phyloP scores from a whole-genome alignment of 306 rosid genomes.

The Myrica gale region DNA sequence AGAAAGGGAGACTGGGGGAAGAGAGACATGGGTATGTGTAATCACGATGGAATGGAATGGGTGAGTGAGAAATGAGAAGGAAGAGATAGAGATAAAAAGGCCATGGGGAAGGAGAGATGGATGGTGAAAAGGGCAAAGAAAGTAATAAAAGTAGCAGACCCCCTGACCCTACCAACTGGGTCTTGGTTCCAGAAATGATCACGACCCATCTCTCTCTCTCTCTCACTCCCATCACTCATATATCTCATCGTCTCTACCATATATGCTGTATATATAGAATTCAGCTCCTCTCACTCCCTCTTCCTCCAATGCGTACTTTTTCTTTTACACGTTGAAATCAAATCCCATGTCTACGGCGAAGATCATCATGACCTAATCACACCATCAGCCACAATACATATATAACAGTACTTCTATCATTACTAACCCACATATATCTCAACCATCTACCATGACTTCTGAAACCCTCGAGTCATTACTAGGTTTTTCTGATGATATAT shows the following conservation, averaged over 20 bases:
- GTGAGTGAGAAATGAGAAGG: slow-evolving; percentile 21
- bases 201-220: slow-evolving; percentile 25
- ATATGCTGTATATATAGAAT: slow-evolving; percentile 30
- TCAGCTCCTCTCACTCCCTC: slow-evolving; percentile 9
- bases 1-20: slow-evolving; percentile 2
- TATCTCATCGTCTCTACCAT: slow-evolving; percentile 32
- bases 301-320: slow-evolving; percentile 5
- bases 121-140: slow-evolving; percentile 38
- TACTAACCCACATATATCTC: neutral
- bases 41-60: slow-evolving; percentile 7
- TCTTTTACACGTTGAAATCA: slow-evolving; percentile 16
- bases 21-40: neutral
- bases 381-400: slow-evolving; percentile 19
- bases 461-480: neutral
- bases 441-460: neutral
- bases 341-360: slow-evolving; percentile 16
- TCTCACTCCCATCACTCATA: neutral
- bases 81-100: slow-evolving; percentile 39
- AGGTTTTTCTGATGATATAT: neutral
- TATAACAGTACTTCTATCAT: neutral
- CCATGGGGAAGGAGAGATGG: slow-evolving; percentile 2
- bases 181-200: slow-evolving; percentile 41
- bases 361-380: slow-evolving; percentile 42
- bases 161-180: slow-evolving; percentile 40
- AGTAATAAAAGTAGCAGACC: slow-evolving; percentile 28